Conservation (phyloP, 768 basidiomycete genomes). For the Boletus rufocinnamomeus region DNA sequence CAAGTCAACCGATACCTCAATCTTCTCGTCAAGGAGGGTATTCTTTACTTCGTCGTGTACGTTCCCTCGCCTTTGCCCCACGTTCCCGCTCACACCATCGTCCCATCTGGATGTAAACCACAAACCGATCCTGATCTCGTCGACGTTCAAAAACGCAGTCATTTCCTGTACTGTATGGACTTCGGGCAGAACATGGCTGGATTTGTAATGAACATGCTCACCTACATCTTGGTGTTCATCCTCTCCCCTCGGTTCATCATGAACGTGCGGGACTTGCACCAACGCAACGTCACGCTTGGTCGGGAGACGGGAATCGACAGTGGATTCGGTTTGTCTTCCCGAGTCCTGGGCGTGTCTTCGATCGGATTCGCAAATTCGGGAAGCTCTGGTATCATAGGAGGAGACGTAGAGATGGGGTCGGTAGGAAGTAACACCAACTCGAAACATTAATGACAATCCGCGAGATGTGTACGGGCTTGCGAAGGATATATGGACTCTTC, state of each 20-base stretch:
- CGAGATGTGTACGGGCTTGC: background rate
- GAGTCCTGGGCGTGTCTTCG: background rate
- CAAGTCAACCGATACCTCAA: too few species aligned
- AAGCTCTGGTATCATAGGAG: background rate
- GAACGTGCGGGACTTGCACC: constrained; percentile 16
- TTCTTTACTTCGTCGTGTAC: constrained; percentile 23
- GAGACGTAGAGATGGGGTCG: constrained; percentile 10
- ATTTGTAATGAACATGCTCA: background rate
- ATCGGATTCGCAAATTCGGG: background rate
- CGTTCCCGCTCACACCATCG: too few species aligned
- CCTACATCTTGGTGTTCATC: constrained; percentile 5
- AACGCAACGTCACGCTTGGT: background rate
- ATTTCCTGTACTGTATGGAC: constrained; percentile 15
- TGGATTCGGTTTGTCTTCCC: constrained; percentile 15
- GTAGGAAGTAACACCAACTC: background rate
- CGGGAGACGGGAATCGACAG: constrained; percentile 6
- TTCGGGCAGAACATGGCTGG: background rate
- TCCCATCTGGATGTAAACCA: background rate
- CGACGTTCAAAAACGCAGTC: constrained; percentile 5
- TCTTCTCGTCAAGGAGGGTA: too few species aligned
- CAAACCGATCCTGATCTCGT: background rate
- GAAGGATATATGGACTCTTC: too few species aligned
- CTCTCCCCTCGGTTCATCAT: constrained; percentile 24
- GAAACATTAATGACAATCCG: too few species aligned
- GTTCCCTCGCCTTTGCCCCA: constrained; percentile 8